phyloP scores from a whole-genome alignment of 805 yeast species.

The Kluyveromyces starmeri region DNA sequence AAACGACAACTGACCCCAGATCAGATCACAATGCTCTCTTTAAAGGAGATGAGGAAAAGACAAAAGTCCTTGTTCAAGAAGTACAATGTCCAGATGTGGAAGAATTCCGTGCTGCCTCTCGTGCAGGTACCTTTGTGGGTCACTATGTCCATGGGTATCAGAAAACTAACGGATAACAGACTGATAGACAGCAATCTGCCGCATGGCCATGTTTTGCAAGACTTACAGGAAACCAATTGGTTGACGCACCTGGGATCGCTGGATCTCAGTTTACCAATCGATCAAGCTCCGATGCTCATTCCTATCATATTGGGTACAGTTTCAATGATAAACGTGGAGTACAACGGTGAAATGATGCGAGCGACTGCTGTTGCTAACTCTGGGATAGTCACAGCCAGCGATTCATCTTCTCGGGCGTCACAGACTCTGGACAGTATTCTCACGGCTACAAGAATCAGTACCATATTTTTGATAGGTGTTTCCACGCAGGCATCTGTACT shows the following conservation, averaged over 20 bases:
- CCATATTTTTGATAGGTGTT: slow-evolving; percentile 73
- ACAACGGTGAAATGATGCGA: slow-evolving; percentile 61
- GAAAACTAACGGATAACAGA: slow-evolving; percentile 58
- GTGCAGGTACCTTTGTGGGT: slow-evolving; percentile 88
- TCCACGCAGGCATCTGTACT: slow-evolving; percentile 83
- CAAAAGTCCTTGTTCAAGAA: slow-evolving; percentile 63
- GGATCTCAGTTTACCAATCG: slow-evolving; percentile 55
- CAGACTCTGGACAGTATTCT: slow-evolving; percentile 39
- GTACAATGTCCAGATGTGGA: slow-evolving; percentile 70
- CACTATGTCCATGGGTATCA: slow-evolving; percentile 61
- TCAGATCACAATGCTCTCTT: slow-evolving; percentile 63
- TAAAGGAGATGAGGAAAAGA: slow-evolving; percentile 69
- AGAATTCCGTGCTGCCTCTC: slow-evolving; percentile 62
- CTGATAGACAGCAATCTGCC: slow-evolving; percentile 29
- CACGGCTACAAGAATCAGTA: slow-evolving; percentile 63
- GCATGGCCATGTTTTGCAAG: slow-evolving; percentile 42
- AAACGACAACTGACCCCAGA: slow-evolving; percentile 53
- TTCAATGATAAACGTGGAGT: slow-evolving; percentile 72
- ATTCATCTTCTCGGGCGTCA: slow-evolving; percentile 17
- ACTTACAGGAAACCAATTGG: neutral
- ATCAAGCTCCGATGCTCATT: slow-evolving; percentile 53
- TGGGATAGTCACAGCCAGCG: slow-evolving; percentile 17
- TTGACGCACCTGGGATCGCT: slow-evolving; percentile 24
- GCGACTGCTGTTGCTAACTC: slow-evolving; percentile 15
- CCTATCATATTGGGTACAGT: slow-evolving; percentile 67